Base-by-base conservation (phyloP, 1,284 basidiomycete genomes). In the Heterobasidion parviporum region DNA sequence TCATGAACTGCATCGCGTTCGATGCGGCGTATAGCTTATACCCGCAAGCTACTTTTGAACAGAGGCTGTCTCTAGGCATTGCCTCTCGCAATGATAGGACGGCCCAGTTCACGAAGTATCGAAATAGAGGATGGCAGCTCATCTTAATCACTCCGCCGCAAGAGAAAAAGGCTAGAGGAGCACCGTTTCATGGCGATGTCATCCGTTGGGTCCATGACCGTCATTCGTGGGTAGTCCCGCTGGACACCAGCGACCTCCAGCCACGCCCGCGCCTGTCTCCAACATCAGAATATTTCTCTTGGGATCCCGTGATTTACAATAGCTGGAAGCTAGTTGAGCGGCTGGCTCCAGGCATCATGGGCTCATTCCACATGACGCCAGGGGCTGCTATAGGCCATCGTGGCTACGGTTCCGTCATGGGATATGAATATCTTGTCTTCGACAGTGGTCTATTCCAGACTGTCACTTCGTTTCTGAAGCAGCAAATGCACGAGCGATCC, bases 81-180 rank as follows among this genome's bases (percentile, higher is more conserved):
- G n/a, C 35, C 32, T 10, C 50, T 1, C n/a, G 20, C 14, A 45
- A 8, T 8, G 20, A 9, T 9, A 8, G 51, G 2, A 20, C 12
- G 0, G 32, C 38, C 9, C 60, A 61, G 2, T 32, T 67, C 18
- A 15, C 34, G 34, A 72, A 71, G 44, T 72, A 71, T 50, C 8
- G 55, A 18, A 3, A 33, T 3, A 62, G 67, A 3, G 70, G 70
- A 1, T 71, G 68, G 69, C 59, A 16, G 2, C 26, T 26, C 26
- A 48, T 59, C 7, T 58, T 56, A 60, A 45, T 32, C 0, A 44
- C 41, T 16, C 16, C 12, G 12, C 16, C 16, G 16, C 16, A 16
- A 16, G 14, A 14, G 14, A 14, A 44, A 5, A 16, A 14, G 14
- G 7, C 5, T 7, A 44, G 41, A 5, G 41, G 16, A 14, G 14